These are phyloP conservation scores for Botrytis medusae DNA, from an alignment of 2,329 filamentous ascomycete species.

Conservation along the genomic window DNA sequence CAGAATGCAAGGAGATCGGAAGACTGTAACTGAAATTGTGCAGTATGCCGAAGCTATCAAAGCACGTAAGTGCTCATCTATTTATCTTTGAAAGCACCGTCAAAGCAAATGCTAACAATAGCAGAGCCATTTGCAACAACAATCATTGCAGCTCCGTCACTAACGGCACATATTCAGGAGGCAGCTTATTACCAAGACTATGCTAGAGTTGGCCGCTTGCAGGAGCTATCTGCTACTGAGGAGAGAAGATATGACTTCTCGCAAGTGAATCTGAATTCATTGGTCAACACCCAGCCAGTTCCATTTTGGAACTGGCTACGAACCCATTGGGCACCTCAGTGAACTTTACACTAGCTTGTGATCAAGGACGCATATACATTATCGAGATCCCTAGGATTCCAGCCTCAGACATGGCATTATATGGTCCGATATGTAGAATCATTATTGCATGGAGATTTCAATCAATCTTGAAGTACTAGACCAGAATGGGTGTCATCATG, in stretches of 20 bases:
- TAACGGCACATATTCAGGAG: constrained; percentile 29
- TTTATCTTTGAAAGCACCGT: constrained; percentile 7
- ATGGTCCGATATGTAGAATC: not conserved
- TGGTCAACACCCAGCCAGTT: constrained; percentile 49
- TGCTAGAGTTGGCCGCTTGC: constrained; percentile 53
- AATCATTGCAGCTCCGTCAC: constrained; percentile 30
- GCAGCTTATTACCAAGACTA: constrained; percentile 44
- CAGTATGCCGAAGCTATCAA: constrained; percentile 49
- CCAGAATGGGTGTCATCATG: too few species aligned
- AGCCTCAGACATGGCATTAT: not conserved
- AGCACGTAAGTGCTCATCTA: constrained; percentile 44
- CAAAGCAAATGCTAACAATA: constrained; percentile 13
- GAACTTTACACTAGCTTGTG: not conserved
- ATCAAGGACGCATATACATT: not conserved
- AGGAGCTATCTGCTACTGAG: constrained; percentile 65
- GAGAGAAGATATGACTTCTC: constrained; percentile 67
- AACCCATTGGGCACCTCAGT: constrained; percentile 44
- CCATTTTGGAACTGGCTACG: constrained; percentile 56
- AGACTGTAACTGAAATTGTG: constrained; percentile 61
- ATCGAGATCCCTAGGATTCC: not conserved
- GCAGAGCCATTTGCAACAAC: constrained; percentile 29
- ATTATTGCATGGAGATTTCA: not conserved
- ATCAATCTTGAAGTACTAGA: not conserved
- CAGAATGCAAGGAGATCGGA: constrained; percentile 65
- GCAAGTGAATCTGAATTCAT: constrained; percentile 58